Percentiles rank a stretch among this genome's conserved stretches.
These are phyloP conservation scores for Taphrina confusa DNA, from an alignment of 1,139 yeast species.

Conservation along the genomic window DNA sequence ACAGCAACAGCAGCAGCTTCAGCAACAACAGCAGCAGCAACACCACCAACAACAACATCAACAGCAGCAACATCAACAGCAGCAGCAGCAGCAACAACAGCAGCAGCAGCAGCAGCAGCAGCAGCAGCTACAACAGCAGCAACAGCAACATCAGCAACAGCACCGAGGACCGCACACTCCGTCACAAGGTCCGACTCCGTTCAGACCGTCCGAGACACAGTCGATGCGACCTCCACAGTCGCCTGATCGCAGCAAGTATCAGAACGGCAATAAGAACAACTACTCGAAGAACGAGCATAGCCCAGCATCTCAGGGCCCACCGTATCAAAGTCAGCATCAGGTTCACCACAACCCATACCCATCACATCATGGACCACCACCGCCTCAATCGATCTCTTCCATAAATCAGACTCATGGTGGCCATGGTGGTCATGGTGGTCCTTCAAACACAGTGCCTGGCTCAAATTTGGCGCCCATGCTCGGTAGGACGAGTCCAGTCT, in stretches of 20 bases:
- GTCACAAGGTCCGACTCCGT: slow-evolving; percentile 11
- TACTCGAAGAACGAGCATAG: background rate
- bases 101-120: slow-evolving; percentile 34
- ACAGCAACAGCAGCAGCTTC: slow-evolving; percentile 29
- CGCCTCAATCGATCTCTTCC: background rate
- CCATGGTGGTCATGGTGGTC: background rate
- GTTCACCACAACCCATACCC: background rate
- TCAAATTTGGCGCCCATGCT: slow-evolving; percentile 32
- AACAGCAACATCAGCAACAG: slow-evolving; percentile 33
- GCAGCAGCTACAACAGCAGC: slow-evolving; percentile 38
- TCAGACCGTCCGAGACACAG: slow-evolving; percentile 9
- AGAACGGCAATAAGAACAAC: slow-evolving; percentile 1
- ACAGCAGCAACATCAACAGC: slow-evolving; percentile 9
- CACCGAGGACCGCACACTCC: slow-evolving; percentile 6
- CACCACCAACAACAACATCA: slow-evolving; percentile 37
- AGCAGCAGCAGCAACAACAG: slow-evolving; percentile 32
- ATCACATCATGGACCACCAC: slow-evolving; percentile 1
- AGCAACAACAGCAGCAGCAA: slow-evolving; percentile 34
- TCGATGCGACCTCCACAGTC: slow-evolving; percentile 26
- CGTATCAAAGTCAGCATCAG: slow-evolving; percentile 1
- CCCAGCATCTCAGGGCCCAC: background rate
- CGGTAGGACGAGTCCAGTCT: slow-evolving; percentile 34
- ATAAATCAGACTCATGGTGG: slow-evolving; percentile 1
- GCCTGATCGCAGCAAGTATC: slow-evolving; percentile 19
- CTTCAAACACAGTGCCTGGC: slow-evolving; percentile 1